These are phyloP conservation scores for Puccinia horiana DNA, from an alignment of 1,284 basidiomycete species.

Conservation along the genomic window DNA sequence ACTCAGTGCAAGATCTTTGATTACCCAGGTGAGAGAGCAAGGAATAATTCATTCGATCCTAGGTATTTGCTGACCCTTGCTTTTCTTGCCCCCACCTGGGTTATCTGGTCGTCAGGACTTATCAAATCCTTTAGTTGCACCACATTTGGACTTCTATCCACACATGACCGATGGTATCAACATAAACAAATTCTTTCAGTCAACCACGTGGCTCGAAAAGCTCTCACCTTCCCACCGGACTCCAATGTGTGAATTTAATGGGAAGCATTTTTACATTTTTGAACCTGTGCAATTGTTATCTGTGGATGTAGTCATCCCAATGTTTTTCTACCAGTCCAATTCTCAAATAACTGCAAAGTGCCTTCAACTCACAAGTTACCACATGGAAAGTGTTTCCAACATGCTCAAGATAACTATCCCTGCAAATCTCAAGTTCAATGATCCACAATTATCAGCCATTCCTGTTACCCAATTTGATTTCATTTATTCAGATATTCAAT, in stretches of 20 bases:
- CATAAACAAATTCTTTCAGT: not conserved
- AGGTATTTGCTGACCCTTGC: not conserved
- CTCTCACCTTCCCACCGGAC: not conserved
- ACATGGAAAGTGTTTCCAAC: not conserved
- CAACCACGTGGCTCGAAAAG: not conserved
- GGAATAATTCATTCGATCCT: not conserved
- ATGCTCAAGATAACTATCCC: not conserved
- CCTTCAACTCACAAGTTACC: not conserved
- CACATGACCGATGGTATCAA: not conserved
- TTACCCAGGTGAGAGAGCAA: not conserved
- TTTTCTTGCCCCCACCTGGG: no score
- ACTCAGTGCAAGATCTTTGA: not conserved
- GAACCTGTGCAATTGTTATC: not conserved
- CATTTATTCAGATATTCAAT: not conserved
- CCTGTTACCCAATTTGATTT: not conserved
- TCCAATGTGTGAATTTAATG: not conserved
- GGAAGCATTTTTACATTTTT: conserved; percentile 22
- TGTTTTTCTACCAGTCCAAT: not conserved
- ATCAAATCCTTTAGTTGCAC: not conserved
- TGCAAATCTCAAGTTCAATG: not conserved
- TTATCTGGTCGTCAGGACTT: not conserved
- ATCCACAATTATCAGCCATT: not conserved
- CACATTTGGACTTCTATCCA: not conserved
- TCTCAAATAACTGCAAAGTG: not conserved
- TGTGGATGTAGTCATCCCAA: not conserved